A percentile compares a stretch with the other conserved stretches of the same genome.
Conservation (phyloP, 257 asterid genomes). For the Fraxinus pennsylvanica region DNA sequence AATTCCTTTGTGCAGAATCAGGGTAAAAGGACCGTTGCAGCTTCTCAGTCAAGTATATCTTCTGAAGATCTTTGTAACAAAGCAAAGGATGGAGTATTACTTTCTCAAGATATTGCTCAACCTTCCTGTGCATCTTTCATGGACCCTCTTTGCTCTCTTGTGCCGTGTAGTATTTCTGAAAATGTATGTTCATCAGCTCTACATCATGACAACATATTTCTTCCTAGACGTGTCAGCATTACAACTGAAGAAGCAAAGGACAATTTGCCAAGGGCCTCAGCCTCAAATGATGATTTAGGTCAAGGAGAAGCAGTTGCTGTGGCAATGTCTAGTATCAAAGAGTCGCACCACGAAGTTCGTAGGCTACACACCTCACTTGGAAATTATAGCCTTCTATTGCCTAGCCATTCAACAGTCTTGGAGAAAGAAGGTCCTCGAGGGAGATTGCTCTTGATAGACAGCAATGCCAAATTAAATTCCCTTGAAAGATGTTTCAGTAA, state of each 20-base stretch:
- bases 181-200: conserved; percentile 37
- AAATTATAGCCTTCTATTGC: conserved; percentile 42
- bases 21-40: conserved; percentile 33
- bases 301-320: conserved; percentile 28
- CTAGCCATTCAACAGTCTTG: conserved; percentile 28
- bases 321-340: conserved; percentile 33
- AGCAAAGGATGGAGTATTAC: conserved; percentile 33
- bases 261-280: conserved; percentile 29
- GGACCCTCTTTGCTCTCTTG: conserved; percentile 81
- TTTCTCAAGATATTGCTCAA: conserved; percentile 55
- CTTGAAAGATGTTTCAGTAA: conserved; percentile 24
- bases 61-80: conserved; percentile 41
- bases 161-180: conserved; percentile 77
- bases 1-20: conserved; percentile 56
- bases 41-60: conserved; percentile 60
- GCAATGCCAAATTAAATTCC: conserved; percentile 32
- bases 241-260: conserved; percentile 31
- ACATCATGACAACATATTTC: conserved; percentile 30
- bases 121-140: conserved; percentile 48
- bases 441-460: conserved; percentile 27
- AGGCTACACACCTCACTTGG: conserved; percentile 50
- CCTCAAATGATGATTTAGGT: conserved; percentile 32
- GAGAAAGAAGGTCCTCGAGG: conserved; percentile 31
- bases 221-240: conserved; percentile 19
- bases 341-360: conserved; percentile 38